phyloP scores from a whole-genome alignment of 2,329 filamentous ascomycete species.

The Mycosphaerella arachidis region DNA sequence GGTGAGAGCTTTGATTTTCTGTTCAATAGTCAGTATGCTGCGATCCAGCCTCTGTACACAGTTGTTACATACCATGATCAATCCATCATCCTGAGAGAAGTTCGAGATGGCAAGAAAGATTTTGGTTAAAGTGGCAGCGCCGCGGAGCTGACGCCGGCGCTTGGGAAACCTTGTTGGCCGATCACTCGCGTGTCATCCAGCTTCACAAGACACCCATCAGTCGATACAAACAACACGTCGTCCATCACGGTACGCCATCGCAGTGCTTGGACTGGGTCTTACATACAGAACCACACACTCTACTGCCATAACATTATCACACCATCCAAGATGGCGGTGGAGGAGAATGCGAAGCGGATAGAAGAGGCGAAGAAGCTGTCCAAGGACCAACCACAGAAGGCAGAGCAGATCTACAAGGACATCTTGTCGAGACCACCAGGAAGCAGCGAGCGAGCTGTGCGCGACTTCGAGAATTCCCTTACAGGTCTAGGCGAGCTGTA shows the following conservation, averaged over 20 bases:
- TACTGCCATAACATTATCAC: not conserved
- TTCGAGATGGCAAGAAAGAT: constrained; percentile 4
- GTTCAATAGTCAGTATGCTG: not conserved
- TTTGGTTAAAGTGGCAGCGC: constrained; percentile 5
- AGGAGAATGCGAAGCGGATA: constrained; percentile 61
- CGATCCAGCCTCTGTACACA: not conserved
- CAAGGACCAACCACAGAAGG: constrained; percentile 75
- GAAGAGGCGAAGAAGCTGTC: constrained; percentile 82
- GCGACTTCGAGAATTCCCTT: constrained; percentile 86
- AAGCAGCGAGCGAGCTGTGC: constrained; percentile 76
- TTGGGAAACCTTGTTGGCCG: constrained; percentile 8
- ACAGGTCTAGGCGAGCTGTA: constrained; percentile 89
- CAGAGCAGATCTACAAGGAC: constrained; percentile 82
- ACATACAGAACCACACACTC: not conserved
- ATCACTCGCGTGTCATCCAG: constrained; percentile 1
- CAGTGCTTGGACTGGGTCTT: not conserved
- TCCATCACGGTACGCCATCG: not conserved
- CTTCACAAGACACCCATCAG: not conserved
- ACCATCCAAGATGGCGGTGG: constrained; percentile 43
- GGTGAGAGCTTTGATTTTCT: constrained; percentile 64
- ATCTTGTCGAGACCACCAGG: constrained; percentile 82
- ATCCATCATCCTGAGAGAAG: constrained; percentile 13
- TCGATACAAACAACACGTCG: not conserved
- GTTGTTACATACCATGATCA: constrained; percentile 16
- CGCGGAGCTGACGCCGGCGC: constrained; percentile 3